Conservation (phyloP, 1,139 yeast genomes). For the Petasospora fabianii region DNA sequence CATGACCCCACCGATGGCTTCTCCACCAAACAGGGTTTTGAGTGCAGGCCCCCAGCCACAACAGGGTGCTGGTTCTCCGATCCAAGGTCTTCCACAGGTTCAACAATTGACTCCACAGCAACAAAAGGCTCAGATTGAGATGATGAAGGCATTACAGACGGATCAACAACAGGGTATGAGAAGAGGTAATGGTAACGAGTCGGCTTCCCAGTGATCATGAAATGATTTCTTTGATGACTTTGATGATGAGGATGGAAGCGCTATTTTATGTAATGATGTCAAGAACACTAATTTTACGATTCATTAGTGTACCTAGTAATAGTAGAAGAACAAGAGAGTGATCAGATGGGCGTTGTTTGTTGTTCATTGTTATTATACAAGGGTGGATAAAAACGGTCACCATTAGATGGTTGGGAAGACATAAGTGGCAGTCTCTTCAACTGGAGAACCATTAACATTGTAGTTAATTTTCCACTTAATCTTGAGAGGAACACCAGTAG, state of each 20-base stretch:
- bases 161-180: constrained; percentile 25
- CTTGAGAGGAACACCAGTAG: constrained; percentile 45
- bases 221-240: no score
- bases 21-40: neutral
- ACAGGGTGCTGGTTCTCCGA: neutral
- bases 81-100: neutral
- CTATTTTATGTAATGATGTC: constrained; percentile 3
- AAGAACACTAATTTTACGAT: constrained; percentile 1
- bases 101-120: constrained; percentile 23
- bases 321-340: neutral
- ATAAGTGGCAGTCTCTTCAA: constrained; percentile 57
- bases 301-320: neutral
- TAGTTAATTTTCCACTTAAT: constrained; percentile 80
- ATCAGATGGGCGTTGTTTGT: neutral
- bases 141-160: constrained; percentile 22
- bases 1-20: constrained; percentile 1
- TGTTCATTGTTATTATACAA: no score
- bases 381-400: no score
- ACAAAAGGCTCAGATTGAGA: constrained; percentile 25
- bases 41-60: neutral
- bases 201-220: no score
- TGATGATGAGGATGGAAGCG: no score
- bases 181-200: no score
- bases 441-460: constrained; percentile 40
- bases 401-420: constrained; percentile 33